phyloP scores from a whole-genome alignment of 192 early-diverging fungal species.

The Coemansia sp. region DNA sequence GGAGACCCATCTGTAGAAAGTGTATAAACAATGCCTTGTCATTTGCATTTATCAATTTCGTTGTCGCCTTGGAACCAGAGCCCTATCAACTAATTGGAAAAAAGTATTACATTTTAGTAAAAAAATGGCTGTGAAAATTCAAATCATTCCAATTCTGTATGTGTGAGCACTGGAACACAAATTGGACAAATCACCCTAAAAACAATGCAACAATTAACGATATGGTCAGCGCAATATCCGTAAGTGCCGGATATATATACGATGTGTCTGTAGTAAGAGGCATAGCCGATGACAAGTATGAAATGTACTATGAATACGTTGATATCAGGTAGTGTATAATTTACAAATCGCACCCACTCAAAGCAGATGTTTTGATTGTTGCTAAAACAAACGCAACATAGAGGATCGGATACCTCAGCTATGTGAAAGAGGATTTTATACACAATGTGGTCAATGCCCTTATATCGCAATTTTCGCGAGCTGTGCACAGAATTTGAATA shows the following conservation, averaged over 20 bases:
- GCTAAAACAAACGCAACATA: neutral
- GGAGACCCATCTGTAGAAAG: no score
- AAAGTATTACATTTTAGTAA: neutral
- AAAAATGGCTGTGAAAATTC: slow-evolving; percentile 1
- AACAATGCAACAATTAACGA: neutral
- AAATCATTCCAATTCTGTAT: no score
- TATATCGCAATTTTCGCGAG: neutral
- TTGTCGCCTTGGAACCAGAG: neutral
- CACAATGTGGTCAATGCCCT: neutral
- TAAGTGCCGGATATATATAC: neutral
- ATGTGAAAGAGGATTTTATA: neutral
- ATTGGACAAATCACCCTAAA: no score
- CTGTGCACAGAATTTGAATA: neutral
- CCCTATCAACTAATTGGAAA: no score
- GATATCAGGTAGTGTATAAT: neutral
- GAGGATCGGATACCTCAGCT: neutral
- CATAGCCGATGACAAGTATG: neutral
- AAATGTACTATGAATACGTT: neutral
- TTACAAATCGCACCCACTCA: neutral
- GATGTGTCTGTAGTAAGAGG: neutral
- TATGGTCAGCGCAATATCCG: neutral
- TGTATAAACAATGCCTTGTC: no score
- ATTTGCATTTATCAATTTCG: no score
- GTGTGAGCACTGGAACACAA: no score
- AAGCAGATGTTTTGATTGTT: neutral